Base-by-base conservation (phyloP, 208 protist species). In the Sergeia podlipaevii region DNA sequence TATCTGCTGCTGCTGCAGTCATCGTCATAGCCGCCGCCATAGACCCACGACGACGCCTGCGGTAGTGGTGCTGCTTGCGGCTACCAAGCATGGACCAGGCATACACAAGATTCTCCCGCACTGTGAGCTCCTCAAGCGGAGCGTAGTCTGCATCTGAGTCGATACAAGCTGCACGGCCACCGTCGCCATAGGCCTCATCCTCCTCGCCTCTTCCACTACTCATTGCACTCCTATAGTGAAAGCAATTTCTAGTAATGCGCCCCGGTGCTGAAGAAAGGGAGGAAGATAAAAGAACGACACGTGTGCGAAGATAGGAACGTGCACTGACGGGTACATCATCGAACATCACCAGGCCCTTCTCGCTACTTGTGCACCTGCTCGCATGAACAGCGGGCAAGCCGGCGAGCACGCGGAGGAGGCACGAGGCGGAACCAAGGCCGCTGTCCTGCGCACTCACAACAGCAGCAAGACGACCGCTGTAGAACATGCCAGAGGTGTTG, bases 401-500 rank as follows among this genome's bases (percentile, higher is more conserved):
- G 47, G 41, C 24, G 13, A 88, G 65, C 34, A 88, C 43, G 33
- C 71, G 45, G 4, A 69, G n/a, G n/a, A n/a, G n/a, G n/a, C n/a
- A n/a, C n/a, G n/a, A 68, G 10, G 70, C 69, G 33, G 53, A 65
- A 60, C 71, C 69, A 4, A 67, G 70, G 20, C 73, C 76, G 38
- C 70, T 77, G 69, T 64, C 73, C 42, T 76, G n/a, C n/a, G n/a
- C n/a, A n/a, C n/a, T 80, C 20, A 88, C 66, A n/a, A 88, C 50
- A 11, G 70, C 75, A 26, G 76, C 84, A n/a, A 88, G 42, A 1
- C 80, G 75, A 3, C 76, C 80, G 17, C 80, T 60, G 11, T 56
- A 34, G 23, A 83, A 72, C 24, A 83, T 63, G 17, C 72, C 78
- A 0, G 66, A 68, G 30, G 67, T 65, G 10, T 73, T 65, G 39